Base-by-base conservation (phyloP, 1,139 yeast species). In the Yamadazyma songkhlaensis region DNA sequence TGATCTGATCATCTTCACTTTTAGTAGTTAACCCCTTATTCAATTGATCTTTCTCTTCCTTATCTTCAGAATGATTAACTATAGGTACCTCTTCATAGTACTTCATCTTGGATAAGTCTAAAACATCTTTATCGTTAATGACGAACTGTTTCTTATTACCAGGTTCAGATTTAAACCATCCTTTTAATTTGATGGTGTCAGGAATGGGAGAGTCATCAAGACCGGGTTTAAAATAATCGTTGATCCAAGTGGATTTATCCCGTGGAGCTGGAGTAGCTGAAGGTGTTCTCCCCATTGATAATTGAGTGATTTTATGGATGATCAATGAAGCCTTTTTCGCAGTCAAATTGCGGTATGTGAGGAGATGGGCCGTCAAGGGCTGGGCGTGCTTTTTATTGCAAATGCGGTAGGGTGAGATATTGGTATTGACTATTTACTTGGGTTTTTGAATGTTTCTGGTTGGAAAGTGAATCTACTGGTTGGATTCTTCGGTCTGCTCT, bases 211-310 rank as follows among this genome's bases (percentile, higher is more conserved):
- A 29, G 32, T 47, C 54, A 13, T 49, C 51, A 15, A 49, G 40
- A 38, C 60, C 51, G 23, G 73, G 72, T 21, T 52, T 48, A 49
- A 64, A 65, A 74, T 74, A 67, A 39, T 64, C 72, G 33, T 64
- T 62, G 30, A 64, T 54, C 77, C 77, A 71, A 11, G 23, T 34
- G 23, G 22, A 56, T 17, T 31, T 38, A 6, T 32, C 32, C 23
- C 37, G 35, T 23, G 46, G 48, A 10, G 43, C 45, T n/a, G 54
- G 54, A 8, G 55, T 50, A 24, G 38, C 45, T 6, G 56, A 50
- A 8, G 51, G 48, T 35, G 58, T 53, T 39, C 51, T 47, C 9
- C 50, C 51, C 43, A 50, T 47, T 31, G 20, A 17, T 17, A 17
- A 17, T 17, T 17, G 20, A 17, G 20, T 17, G 20, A 17, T 17